Percentiles rank a stretch among this genome's conserved stretches.
These are phyloP conservation scores for Artemisia argyi DNA, from an alignment of 129 eudicot genomes.

Conservation along the genomic window DNA sequence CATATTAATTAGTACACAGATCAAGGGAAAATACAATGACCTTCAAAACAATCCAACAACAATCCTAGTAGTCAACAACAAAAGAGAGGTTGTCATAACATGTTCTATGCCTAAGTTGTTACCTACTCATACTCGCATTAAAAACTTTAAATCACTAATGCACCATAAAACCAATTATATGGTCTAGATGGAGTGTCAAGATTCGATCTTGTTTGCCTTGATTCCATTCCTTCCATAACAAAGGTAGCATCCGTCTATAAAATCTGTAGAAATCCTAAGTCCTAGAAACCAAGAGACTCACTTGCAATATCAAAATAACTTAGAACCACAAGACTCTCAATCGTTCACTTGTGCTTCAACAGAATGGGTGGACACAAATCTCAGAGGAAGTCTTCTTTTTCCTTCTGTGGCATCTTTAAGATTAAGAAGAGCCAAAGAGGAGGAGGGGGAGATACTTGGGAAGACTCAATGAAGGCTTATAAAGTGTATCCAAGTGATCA, in stretches of 20 bases:
- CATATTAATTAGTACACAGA: background rate
- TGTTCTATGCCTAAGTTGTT: constrained; percentile 25
- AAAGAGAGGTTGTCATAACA: constrained; percentile 20
- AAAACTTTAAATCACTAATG: background rate
- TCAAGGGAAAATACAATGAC: constrained; percentile 14
- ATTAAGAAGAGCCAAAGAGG: constrained; percentile 22
- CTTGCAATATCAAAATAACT: constrained; percentile 18
- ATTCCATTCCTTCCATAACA: background rate
- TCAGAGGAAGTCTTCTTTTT: constrained; percentile 22
- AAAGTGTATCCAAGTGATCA: constrained; percentile 31
- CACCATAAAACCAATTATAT: no score
- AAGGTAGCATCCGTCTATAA: constrained; percentile 24
- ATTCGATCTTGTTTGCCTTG: constrained; percentile 3
- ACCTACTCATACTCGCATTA: background rate
- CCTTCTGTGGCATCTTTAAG: constrained; percentile 27
- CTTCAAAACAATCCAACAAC: constrained; percentile 7
- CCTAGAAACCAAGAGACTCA: constrained; percentile 24
- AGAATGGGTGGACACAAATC: constrained; percentile 32
- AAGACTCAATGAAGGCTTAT: constrained; percentile 33
- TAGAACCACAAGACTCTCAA: background rate
- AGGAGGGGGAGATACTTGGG: constrained; percentile 19
- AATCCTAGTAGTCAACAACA: constrained; percentile 14
- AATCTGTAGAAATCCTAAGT: constrained; percentile 4
- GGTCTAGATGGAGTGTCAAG: background rate
- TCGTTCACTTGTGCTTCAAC: no score